Base-by-base conservation (phyloP, 257 asterid species). In the Rubia yunnanensis region DNA sequence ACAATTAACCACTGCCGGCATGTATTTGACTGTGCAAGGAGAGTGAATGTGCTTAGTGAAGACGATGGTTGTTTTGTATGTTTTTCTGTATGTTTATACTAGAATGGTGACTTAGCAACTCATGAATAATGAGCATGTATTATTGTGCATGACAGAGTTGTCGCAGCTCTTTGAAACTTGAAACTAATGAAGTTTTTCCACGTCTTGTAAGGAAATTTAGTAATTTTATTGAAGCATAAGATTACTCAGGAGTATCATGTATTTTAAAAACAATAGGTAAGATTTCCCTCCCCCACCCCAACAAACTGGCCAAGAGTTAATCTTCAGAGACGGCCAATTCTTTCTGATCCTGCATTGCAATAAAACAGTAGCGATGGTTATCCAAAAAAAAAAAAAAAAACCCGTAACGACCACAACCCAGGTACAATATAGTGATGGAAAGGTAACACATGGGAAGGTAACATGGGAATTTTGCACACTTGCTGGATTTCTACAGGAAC, bases 21-120 rank as follows among this genome's bases (percentile, higher is more conserved):
- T 49, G 53, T 31, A 58, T 66, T 64, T 63, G 50, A n/a, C 34
- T 36, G 72, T 70, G 59, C 24, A 22, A 66, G 27, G 39, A 63
- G 15, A 48, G 60, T 22, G 31, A 60, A 60, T 31, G 4, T 46
- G 58, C 0, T 15, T 65, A 15, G 52, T 44, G 50, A 44, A 14
- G 20, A 38, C 3, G 44, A 2, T 9, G 3, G 14, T n/a, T 39
- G 48, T 39, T 44, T 15, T 44, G 52, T 44, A 15, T 15, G 52
- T 4, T 44, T 15, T 44, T 44, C 7, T 44, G 52, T 15, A 44
- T 15, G 52, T 44, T 44, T 14, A 44, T 44, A 44, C 52, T 44
- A 44, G 52, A 44, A 14, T 44, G 52, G 52, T 44, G n/a, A 44
- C 17, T 44, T 39, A 39, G 20, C 20, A 44, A 14, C 20, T 44